Evolutionary conservation across 768 basidiomycete genomes (phyloP).

Genomic region (Russula sp.): DNA sequence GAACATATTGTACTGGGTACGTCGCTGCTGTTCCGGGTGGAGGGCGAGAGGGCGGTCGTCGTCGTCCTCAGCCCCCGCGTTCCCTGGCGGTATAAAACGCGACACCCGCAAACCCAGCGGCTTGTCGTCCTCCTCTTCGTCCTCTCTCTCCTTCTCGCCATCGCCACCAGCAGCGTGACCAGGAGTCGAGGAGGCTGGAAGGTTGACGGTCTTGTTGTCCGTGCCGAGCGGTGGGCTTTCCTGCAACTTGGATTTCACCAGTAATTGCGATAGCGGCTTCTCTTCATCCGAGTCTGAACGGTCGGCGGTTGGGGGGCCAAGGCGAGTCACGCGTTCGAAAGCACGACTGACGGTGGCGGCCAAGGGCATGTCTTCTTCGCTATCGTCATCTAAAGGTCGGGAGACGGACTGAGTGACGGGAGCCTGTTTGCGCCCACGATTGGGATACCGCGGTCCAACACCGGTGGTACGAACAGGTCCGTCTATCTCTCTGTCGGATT

Average conservation of each 20-base stretch:
- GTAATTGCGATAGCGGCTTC: slow-evolving; percentile 57
- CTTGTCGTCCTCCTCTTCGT: slow-evolving; percentile 62
- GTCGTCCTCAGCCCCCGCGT: slow-evolving; percentile 27
- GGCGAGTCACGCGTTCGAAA: slow-evolving; percentile 38
- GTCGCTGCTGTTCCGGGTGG: slow-evolving; percentile 76
- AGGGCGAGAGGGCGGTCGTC: slow-evolving; percentile 66
- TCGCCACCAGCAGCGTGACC: slow-evolving; percentile 1
- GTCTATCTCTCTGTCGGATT: slow-evolving; percentile 59
- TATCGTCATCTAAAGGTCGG: slow-evolving; percentile 37
- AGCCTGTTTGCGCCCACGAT: slow-evolving; percentile 26
- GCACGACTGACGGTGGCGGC: slow-evolving; percentile 55
- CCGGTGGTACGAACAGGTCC: slow-evolving; percentile 54
- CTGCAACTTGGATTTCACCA: slow-evolving; percentile 40
- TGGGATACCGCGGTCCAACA: slow-evolving; percentile 48
- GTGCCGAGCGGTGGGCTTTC: slow-evolving; percentile 41
- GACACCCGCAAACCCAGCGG: slow-evolving; percentile 69
- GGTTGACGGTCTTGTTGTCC: slow-evolving; percentile 30
- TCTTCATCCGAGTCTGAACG: slow-evolving; percentile 63
- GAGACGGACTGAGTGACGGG: slow-evolving; percentile 7
- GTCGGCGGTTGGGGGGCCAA: slow-evolving; percentile 28
- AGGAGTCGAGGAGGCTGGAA: slow-evolving; percentile 11
- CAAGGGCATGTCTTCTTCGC: slow-evolving; percentile 79
- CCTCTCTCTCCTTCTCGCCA: slow-evolving; percentile 26
- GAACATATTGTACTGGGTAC: slow-evolving; percentile 47
- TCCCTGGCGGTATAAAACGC: slow-evolving; percentile 31